Conservation (phyloP, 1,139 yeast species). For the Blastobotrys illinoisensis region DNA sequence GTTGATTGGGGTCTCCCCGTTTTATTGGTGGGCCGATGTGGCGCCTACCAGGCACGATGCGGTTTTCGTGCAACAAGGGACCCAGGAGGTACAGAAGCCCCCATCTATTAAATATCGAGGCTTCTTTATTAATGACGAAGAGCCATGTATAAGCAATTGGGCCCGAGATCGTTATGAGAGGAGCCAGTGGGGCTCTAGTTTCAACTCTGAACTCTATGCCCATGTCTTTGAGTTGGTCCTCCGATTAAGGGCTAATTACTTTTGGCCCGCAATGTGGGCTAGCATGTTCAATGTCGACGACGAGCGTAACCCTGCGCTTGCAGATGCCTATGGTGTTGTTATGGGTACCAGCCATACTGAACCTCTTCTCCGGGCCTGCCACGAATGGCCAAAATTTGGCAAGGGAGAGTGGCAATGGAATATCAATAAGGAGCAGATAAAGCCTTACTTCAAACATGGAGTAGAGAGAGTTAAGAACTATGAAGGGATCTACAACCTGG, state of each 20-base stretch:
- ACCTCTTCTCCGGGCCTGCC: constrained; percentile 18
- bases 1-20: constrained; percentile 21
- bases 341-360: constrained; percentile 22
- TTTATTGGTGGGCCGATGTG: constrained; percentile 20
- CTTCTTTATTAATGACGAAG: constrained; percentile 19
- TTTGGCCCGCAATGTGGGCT: constrained; percentile 23
- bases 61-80: constrained; percentile 7
- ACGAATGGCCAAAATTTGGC: constrained; percentile 21
- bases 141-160: constrained; percentile 17
- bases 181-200: constrained; percentile 15
- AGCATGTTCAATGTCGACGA: constrained; percentile 20
- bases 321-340: constrained; percentile 20
- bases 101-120: constrained; percentile 20
- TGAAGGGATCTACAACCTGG: constrained; percentile 16
- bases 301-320: constrained; percentile 14
- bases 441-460: constrained; percentile 16
- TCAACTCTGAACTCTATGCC: constrained; percentile 15
- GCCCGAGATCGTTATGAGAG: constrained; percentile 13
- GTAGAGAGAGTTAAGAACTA: constrained; percentile 17
- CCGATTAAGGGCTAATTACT: constrained; percentile 16
- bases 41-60: constrained; percentile 10
- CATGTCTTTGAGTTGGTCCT: constrained; percentile 19
- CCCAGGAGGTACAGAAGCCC: constrained; percentile 8
- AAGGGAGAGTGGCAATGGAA: constrained; percentile 20
- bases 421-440: constrained; percentile 12